These are phyloP conservation scores for Glomus cerebriforme DNA, from an alignment of 192 early-diverging fungal genomes.

Conservation along the genomic window DNA sequence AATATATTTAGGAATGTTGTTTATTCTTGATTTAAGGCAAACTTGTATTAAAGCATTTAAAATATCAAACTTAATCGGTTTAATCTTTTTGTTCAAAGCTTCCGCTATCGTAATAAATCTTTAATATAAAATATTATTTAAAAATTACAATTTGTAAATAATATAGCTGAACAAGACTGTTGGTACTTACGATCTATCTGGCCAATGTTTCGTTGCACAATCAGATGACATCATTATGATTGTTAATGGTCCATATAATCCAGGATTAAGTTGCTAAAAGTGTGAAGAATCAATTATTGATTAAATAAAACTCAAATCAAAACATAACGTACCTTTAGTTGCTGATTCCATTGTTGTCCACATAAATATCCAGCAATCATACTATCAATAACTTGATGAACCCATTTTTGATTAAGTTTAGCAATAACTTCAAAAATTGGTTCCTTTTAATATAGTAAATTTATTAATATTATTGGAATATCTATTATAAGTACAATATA, in stretches of 20 bases:
- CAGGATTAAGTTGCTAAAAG: background rate
- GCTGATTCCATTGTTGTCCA: background rate
- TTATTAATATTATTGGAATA: background rate
- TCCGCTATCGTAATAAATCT: background rate
- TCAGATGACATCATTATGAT: constrained; percentile 1
- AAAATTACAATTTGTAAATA: background rate
- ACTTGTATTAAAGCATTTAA: background rate
- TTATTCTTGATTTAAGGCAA: background rate
- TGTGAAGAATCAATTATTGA: background rate
- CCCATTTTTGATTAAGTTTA: background rate
- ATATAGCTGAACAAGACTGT: background rate
- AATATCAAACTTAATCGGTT: background rate
- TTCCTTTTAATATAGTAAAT: constrained; percentile 2
- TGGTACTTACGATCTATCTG: background rate
- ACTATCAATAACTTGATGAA: background rate
- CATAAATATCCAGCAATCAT: constrained; percentile 16
- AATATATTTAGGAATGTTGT: constrained; percentile 2
- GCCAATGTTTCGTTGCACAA: background rate
- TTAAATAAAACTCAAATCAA: background rate
- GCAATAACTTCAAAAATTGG: background rate
- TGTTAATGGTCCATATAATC: constrained; percentile 2
- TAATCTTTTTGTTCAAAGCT: background rate
- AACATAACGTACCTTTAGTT: background rate
- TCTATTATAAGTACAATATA: too few relatives aligned
- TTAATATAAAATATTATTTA: background rate